phyloP scores from a whole-genome alignment of 306 rosid genomes.

The Acacia crassicarpa region DNA sequence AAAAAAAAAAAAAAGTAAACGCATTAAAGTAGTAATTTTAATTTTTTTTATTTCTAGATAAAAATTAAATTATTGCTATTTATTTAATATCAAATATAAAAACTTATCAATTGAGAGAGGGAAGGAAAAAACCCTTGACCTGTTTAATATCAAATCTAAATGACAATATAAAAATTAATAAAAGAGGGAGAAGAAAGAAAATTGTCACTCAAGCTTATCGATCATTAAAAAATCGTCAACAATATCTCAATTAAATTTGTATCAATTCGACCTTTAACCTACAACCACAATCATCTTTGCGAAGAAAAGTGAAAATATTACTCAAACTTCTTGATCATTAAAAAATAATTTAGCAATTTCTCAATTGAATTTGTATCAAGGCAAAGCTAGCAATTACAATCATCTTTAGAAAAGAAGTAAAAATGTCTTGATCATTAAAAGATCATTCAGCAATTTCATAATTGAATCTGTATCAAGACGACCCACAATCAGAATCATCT shows the following conservation, averaged over 20 bases:
- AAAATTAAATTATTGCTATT: too few species aligned
- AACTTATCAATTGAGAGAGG: too few species aligned
- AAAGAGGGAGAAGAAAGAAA: not conserved
- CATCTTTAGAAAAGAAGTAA: too few species aligned
- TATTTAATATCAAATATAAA: too few species aligned
- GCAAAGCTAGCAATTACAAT: not conserved
- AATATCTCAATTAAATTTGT: constrained; percentile 33
- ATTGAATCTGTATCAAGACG: constrained; percentile 24
- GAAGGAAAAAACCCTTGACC: constrained; percentile 19
- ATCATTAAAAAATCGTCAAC: constrained; percentile 18
- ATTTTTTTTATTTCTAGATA: too few species aligned
- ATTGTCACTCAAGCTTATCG: constrained; percentile 21
- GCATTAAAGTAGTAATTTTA: too few species aligned
- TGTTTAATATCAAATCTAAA: constrained; percentile 13
- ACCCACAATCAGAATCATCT: not conserved
- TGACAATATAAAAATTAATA: constrained; percentile 4
- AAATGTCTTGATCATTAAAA: not conserved
- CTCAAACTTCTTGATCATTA: constrained; percentile 42
- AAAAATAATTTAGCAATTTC: constrained; percentile 32
- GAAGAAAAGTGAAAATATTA: not conserved
- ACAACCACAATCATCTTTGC: not conserved
- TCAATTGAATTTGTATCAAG: constrained; percentile 26
- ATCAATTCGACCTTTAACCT: not conserved
- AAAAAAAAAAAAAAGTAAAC: too few species aligned
- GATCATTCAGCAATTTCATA: constrained; percentile 32